Evolutionary conservation across 768 basidiomycete species (phyloP), one percentile per base, ranked within the genome.

Genomic region (Naematelia aurantialba): DNA sequence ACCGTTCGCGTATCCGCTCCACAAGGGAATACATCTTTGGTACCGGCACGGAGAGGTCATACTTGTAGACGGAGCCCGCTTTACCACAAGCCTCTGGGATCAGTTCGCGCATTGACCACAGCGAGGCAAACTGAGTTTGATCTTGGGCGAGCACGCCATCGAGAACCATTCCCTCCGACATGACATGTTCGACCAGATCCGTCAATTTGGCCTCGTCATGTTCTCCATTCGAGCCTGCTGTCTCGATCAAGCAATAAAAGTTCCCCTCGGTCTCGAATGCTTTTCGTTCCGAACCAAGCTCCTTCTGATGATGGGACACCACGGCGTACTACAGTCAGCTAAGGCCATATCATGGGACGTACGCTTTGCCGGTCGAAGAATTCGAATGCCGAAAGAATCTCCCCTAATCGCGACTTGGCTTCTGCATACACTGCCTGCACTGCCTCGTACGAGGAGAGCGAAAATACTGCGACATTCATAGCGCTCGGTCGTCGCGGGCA

Each of bases 301-400:
- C 87, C 63, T 90, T 86, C 0, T 89, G 87, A 46, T 74, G 70
- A 24, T 62, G 53, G 39, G 62, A 62, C 27, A 76, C 72, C 2
- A 74, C 55, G 12, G 64, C 90, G 88, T 70, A 87, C 85, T 45
- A 51, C 1, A 19, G 14, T n/a, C 14, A 45, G 2, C 24, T 10
- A 67, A 27, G n/a, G 87, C 86, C 56, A 93, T 80, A 52, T 92
- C 90, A 90, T 1, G 88, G 84, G 14, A 68, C 67, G 59, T 46
- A 68, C 67, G 47, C 63, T 61, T 12, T 86, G 86, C 54, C 89
- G 83, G 74, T 99, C 94, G 51, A 93, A 89, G 77, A 88, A 98
- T 78, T 99, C 94, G 77, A 98, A 98, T 0, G 96, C 94, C 5
- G 91, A 93, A 26, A 99, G 83, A 61, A 98, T 93, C 79, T 99